phyloP scores from a whole-genome alignment of 192 early-diverging fungal genomes.

The Kappamyces sp. region DNA sequence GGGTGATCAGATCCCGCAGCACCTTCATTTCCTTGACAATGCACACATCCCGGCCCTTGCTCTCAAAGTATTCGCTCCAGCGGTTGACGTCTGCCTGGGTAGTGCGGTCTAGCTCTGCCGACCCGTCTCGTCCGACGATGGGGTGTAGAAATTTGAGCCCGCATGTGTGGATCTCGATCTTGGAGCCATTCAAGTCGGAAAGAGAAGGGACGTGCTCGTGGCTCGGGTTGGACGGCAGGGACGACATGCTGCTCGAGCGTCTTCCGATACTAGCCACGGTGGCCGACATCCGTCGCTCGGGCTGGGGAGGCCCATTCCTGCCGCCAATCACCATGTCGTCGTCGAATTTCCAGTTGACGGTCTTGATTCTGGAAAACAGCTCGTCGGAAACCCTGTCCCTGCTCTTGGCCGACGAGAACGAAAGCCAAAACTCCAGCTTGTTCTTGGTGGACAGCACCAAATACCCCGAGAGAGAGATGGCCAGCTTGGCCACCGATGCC shows the following conservation, averaged over 20 bases:
- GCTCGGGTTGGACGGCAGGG: neutral
- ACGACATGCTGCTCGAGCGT: neutral
- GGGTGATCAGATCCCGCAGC: constrained; percentile 42
- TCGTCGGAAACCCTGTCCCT: constrained; percentile 34
- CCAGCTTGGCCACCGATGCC: constrained; percentile 25
- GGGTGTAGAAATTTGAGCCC: constrained; percentile 37
- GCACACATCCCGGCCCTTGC: constrained; percentile 42
- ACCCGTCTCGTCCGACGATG: constrained; percentile 3
- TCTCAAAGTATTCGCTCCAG: constrained; percentile 48
- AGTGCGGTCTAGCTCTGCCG: constrained; percentile 1
- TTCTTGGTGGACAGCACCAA: constrained; percentile 40
- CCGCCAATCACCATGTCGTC: constrained; percentile 39
- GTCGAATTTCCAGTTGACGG: constrained; percentile 44
- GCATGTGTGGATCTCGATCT: constrained; percentile 22
- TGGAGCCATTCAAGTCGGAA: constrained; percentile 2
- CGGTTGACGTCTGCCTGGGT: constrained; percentile 9
- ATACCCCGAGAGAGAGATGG: constrained; percentile 40
- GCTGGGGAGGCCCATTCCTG: constrained; percentile 22
- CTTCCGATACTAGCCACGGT: neutral
- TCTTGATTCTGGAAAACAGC: constrained; percentile 36
- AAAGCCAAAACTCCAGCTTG: constrained; percentile 37
- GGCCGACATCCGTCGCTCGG: neutral
- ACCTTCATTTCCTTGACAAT: constrained; percentile 42
- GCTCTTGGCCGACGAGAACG: constrained; percentile 30
- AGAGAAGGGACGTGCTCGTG: no score